Evolutionary conservation across 768 basidiomycete species (phyloP), one percentile per base, ranked within the genome.

Genomic region (Tricholoma sp.): DNA sequence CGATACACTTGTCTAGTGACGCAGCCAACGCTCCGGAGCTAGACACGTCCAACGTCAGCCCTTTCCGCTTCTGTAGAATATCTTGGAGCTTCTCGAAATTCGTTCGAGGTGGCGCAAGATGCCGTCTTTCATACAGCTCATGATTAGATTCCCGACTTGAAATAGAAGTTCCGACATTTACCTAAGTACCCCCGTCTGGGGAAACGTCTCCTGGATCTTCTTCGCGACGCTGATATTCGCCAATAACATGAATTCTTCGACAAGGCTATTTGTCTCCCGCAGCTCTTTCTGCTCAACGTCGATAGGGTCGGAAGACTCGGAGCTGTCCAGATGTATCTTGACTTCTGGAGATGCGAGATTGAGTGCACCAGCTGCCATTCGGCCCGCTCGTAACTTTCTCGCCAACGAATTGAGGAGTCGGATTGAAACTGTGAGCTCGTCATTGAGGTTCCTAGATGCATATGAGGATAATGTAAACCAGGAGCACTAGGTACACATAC

Each of bases 201-300:
- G 96, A 76, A 95, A 99, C 0, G 88, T 86, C 64, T 96, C 91
- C 65, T 96, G 89, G 13, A 97, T 98, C 72, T 89, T 91, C 61
- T 75, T 72, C 6, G 97, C 96, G 1, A 98, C 97, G 61, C 88
- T 91, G 63, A 96, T 89, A 64, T 98, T 99, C 6, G 97, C 96
- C 57, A 99, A 84, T 60, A 99, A 75, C 97, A 99, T 99, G 73
- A 99, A 98, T 70, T 98, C 97, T 70, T 99, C 97, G 1, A 98
- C 97, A 6, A 98, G 74, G 60, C 91, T 94, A 67, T 98, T 98
- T 8, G 97, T 99, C 73, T 98, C 95, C 29, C 82, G 75, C 66
- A 90, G 68, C 64, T 92, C 88, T 69, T 98, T 98, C 68, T 95
- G 94, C 72, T 98, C 94, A 9, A 99, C 95, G 59, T 98, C 96